These are phyloP conservation scores for Tetrahymena malaccensis DNA, from an alignment of 73 alveolate genomes.

Conservation along the genomic window DNA sequence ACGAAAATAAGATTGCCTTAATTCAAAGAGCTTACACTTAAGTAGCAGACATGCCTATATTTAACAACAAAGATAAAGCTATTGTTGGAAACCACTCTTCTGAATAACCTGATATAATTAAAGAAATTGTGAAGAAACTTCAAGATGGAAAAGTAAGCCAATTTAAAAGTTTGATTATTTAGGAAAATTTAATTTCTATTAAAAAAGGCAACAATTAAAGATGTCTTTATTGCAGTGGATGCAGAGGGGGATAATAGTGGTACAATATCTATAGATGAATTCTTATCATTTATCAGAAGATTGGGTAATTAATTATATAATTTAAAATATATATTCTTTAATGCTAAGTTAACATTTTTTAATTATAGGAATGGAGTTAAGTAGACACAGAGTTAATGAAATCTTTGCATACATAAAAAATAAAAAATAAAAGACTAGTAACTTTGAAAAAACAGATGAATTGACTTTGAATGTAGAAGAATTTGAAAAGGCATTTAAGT, in stretches of 20 bases:
- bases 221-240: background rate
- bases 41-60: background rate
- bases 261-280: background rate
- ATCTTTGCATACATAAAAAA: constrained; percentile 29
- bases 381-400: constrained; percentile 40
- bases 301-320: background rate
- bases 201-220: background rate
- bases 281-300: background rate
- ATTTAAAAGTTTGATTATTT: background rate
- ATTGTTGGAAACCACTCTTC: background rate
- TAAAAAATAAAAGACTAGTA: background rate
- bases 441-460: background rate
- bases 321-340: background rate
- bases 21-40: background rate
- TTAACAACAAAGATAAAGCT: background rate
- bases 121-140: background rate
- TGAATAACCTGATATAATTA: background rate
- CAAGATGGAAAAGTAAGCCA: background rate
- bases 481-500: constrained; percentile 27
- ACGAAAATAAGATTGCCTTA: background rate
- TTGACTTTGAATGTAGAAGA: constrained; percentile 20
- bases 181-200: background rate
- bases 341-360: background rate
- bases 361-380: constrained; percentile 18
- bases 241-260: background rate